Evolutionary conservation across 257 asterid genomes (phyloP).

Genomic region (Apocynum venetum): DNA sequence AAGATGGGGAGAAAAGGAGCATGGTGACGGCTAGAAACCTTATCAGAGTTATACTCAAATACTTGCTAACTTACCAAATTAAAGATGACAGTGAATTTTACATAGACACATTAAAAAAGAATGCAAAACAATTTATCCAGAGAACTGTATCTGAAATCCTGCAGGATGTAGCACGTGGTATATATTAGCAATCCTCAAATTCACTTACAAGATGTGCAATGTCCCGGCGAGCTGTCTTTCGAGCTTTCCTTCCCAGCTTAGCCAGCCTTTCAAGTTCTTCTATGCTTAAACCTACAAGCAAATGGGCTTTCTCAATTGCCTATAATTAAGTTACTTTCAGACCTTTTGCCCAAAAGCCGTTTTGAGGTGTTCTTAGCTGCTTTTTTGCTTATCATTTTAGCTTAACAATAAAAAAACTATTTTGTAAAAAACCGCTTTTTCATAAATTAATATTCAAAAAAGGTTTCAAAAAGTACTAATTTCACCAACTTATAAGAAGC

Average conservation of each 20-base stretch:
- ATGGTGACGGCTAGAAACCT: neutral
- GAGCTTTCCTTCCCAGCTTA: conserved; percentile 64
- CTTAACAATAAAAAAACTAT: neutral
- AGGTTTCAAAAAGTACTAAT: too few relatives aligned
- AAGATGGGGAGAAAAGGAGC: neutral
- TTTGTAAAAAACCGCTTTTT: neutral
- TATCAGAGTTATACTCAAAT: neutral
- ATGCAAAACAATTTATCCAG: neutral
- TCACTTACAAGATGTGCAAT: conserved; percentile 86
- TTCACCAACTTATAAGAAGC: neutral
- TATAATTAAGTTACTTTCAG: neutral
- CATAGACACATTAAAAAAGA: neutral
- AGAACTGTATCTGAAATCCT: neutral
- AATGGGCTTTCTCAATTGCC: neutral
- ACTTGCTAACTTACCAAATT: neutral
- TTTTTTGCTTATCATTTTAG: neutral
- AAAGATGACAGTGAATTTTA: neutral
- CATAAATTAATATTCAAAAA: neutral
- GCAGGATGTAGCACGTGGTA: neutral
- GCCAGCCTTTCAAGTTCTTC: conserved; percentile 83
- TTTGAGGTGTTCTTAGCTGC: neutral
- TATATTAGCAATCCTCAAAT: neutral
- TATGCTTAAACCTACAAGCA: conserved; percentile 57
- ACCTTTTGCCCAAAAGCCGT: neutral
- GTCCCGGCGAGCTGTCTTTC: conserved; percentile 89